Percentiles rank a stretch among this genome's conserved stretches.
Conservation (phyloP, 345 rosid species). For the Arabis hirsuta region DNA sequence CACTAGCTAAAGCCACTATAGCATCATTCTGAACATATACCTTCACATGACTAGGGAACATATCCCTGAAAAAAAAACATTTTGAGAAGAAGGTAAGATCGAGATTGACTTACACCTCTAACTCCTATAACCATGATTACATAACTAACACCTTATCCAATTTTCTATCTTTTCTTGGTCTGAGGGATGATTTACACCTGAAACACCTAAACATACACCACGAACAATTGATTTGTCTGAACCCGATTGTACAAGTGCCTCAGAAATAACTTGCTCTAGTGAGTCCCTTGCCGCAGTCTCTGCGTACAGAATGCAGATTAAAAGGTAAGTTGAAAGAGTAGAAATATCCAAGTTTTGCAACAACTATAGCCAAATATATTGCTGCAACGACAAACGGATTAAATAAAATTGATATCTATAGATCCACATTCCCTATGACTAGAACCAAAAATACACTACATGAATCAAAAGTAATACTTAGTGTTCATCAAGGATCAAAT, state of each 20-base stretch:
- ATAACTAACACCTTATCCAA: conserved; percentile 73
- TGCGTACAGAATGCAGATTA: conserved; percentile 45
- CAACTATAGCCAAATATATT: conserved; percentile 25
- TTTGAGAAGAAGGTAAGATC: background rate
- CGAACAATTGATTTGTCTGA: conserved; percentile 67
- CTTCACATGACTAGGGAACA: conserved; percentile 76
- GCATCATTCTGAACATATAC: conserved; percentile 90
- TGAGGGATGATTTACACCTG: conserved; percentile 93
- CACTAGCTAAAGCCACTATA: conserved; percentile 91
- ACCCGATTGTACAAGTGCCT: conserved; percentile 72
- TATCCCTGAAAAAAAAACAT: conserved; percentile 53
- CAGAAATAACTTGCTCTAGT: conserved; percentile 81
- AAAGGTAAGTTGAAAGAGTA: conserved; percentile 14
- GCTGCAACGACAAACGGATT: conserved; percentile 19
- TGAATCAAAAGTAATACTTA: background rate
- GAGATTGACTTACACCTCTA: background rate
- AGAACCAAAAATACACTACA: conserved; percentile 4
- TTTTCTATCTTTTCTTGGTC: conserved; percentile 73
- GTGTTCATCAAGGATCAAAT: background rate
- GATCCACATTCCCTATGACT: conserved; percentile 17
- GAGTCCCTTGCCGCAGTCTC: conserved; percentile 84
- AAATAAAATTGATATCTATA: background rate
- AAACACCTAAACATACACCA: conserved; percentile 90
- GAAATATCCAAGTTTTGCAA: conserved; percentile 29
- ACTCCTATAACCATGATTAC: background rate